Percentiles rank a stretch among this genome's conserved stretches.
These are phyloP conservation scores for Amoebophrya sp. DNA, from an alignment of 169 alveolate genomes.

Conservation along the genomic window DNA sequence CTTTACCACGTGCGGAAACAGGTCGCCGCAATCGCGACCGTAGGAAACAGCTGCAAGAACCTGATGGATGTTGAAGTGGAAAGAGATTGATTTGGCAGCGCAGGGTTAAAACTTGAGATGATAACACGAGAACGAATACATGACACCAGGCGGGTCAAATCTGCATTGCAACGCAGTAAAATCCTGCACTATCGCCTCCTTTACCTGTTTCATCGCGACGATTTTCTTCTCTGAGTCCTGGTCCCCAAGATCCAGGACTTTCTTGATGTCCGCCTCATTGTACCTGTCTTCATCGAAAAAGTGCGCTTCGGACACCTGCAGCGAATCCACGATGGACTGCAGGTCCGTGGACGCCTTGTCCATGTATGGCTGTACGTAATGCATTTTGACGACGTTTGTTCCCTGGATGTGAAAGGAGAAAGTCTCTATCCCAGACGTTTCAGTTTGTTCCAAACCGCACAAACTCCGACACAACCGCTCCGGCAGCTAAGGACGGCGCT, in stretches of 20 bases:
- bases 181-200: too few species aligned
- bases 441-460: too few species aligned
- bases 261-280: neutral
- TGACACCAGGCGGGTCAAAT: too few species aligned
- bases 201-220: constrained; percentile 10
- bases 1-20: constrained; percentile 20
- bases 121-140: too few species aligned
- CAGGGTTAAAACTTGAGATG: too few species aligned
- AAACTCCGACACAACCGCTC: too few species aligned
- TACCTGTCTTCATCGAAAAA: neutral
- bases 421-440: too few species aligned
- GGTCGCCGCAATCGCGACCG: neutral
- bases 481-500: too few species aligned
- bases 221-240: neutral
- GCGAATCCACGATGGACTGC: neutral
- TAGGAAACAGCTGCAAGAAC: neutral
- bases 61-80: neutral
- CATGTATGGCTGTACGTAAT: neutral
- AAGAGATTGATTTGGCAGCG: too few species aligned
- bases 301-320: neutral
- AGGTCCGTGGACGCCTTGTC: neutral
- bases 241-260: neutral
- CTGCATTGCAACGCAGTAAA: too few species aligned
- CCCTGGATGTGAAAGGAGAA: too few species aligned
- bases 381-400: neutral